phyloP scores from a whole-genome alignment of 768 basidiomycete genomes.

The Thelephora aurantiotincta region DNA sequence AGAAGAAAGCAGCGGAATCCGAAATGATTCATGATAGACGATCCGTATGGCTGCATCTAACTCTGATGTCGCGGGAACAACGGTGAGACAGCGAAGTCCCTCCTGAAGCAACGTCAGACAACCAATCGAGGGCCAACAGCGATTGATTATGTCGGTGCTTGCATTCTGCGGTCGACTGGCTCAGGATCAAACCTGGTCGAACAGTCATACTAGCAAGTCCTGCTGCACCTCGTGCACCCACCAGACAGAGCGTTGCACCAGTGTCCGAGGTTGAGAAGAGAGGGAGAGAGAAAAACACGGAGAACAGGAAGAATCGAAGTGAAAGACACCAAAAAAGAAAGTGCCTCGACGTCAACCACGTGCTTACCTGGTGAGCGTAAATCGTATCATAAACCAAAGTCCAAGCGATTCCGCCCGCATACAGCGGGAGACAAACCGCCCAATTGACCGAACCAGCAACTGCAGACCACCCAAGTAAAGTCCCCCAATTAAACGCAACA shows the following conservation, averaged over 20 bases:
- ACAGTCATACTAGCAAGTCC: no score
- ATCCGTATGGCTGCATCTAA: no score
- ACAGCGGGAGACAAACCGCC: constrained; percentile 74
- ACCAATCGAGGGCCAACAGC: no score
- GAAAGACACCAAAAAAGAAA: background rate
- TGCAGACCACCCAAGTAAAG: constrained; percentile 92
- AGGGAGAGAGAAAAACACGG: background rate
- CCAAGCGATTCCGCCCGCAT: constrained; percentile 84
- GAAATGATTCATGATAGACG: no score
- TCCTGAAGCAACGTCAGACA: no score
- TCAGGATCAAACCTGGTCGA: no score
- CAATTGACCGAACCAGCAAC: constrained; percentile 72
- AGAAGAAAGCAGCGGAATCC: no score
- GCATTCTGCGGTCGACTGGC: no score
- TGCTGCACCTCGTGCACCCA: no score
- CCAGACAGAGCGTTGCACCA: background rate
- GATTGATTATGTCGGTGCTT: no score
- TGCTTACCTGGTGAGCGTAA: constrained; percentile 83
- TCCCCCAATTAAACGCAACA: constrained; percentile 95
- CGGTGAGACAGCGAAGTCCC: no score
- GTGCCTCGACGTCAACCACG: background rate
- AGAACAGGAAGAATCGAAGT: background rate
- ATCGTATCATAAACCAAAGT: constrained; percentile 96
- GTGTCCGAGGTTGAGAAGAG: background rate
- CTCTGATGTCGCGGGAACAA: no score